Conservation (phyloP, 2,329 filamentous ascomycete genomes). For the Aureobasidium sp. region DNA sequence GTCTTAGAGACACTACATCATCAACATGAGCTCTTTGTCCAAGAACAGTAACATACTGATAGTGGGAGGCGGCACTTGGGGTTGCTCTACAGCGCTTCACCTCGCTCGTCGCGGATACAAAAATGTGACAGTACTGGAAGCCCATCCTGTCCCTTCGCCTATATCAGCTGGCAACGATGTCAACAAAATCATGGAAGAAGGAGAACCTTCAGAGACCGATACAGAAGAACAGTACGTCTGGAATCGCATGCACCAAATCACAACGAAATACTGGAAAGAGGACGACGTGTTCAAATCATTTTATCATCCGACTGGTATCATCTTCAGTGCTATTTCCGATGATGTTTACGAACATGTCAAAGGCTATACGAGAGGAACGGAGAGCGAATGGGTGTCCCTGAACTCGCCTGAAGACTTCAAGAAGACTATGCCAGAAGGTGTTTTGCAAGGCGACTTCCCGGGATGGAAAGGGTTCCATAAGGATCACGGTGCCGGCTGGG, state of each 20-base stretch:
- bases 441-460: conserved; percentile 44
- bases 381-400: conserved; percentile 28
- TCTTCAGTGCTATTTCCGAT: conserved; percentile 39
- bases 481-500: conserved; percentile 44
- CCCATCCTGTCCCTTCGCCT: conserved; percentile 39
- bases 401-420: conserved; percentile 41
- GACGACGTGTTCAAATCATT: conserved; percentile 39
- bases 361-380: conserved; percentile 27
- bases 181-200: conserved; percentile 44
- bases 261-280: conserved; percentile 37
- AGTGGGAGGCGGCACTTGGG: conserved; percentile 47
- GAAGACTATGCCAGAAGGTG: conserved; percentile 45
- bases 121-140: conserved; percentile 44
- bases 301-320: conserved; percentile 44
- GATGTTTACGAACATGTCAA: conserved; percentile 34
- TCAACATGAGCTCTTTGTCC: conserved; percentile 4
- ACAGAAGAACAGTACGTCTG: conserved; percentile 32
- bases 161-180: conserved; percentile 47
- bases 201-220: conserved; percentile 22
- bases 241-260: conserved; percentile 28
- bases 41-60: conserved; percentile 33
- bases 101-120: conserved; percentile 44
- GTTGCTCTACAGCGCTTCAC: conserved; percentile 47
- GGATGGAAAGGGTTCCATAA: conserved; percentile 47
- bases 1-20: neutral